These are phyloP conservation scores for Tolypocladium inflatum DNA, from an alignment of 2,329 filamentous ascomycete genomes.

Conservation along the genomic window DNA sequence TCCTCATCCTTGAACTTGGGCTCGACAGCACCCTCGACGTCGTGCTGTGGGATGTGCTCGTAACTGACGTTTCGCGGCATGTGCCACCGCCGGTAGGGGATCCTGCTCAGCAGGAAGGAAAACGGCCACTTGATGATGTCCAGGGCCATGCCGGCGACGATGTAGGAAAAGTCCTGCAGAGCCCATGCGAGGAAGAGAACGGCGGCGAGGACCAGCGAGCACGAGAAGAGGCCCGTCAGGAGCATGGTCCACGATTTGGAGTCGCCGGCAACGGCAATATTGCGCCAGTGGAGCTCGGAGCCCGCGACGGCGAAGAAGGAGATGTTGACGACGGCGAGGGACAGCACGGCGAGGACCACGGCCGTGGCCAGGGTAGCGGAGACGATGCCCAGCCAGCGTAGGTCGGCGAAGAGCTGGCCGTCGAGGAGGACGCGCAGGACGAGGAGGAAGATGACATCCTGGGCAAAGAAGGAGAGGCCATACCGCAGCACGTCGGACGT, in stretches of 20 bases:
- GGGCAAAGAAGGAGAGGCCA: constrained; percentile 24
- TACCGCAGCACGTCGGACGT: constrained; percentile 18
- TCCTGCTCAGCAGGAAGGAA: constrained; percentile 5
- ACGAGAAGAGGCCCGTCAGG: constrained; percentile 14
- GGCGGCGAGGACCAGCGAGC: constrained; percentile 3
- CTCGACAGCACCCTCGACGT: constrained; percentile 6
- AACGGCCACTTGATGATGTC: constrained; percentile 11
- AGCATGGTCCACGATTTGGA: constrained; percentile 14
- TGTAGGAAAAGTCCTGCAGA: constrained; percentile 12
- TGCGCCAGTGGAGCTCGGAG: constrained; percentile 19
- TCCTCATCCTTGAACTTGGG: constrained; percentile 5
- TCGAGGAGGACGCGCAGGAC: constrained; percentile 21
- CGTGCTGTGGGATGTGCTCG: constrained; percentile 7
- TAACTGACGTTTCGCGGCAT: neutral
- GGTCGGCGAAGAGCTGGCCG: constrained; percentile 7
- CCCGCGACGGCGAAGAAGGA: constrained; percentile 21
- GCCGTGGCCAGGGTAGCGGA: constrained; percentile 8
- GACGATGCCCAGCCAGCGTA: constrained; percentile 10
- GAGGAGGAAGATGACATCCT: constrained; percentile 21
- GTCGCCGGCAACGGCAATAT: constrained; percentile 14
- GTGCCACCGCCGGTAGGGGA: constrained; percentile 3
- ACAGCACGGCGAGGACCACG: constrained; percentile 11
- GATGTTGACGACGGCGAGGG: constrained; percentile 13
- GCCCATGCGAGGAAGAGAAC: constrained; percentile 9
- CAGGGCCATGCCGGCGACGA: constrained; percentile 8